Base-by-base conservation (phyloP, 2,329 filamentous ascomycete species). In the Chaetothyriales sp. region DNA sequence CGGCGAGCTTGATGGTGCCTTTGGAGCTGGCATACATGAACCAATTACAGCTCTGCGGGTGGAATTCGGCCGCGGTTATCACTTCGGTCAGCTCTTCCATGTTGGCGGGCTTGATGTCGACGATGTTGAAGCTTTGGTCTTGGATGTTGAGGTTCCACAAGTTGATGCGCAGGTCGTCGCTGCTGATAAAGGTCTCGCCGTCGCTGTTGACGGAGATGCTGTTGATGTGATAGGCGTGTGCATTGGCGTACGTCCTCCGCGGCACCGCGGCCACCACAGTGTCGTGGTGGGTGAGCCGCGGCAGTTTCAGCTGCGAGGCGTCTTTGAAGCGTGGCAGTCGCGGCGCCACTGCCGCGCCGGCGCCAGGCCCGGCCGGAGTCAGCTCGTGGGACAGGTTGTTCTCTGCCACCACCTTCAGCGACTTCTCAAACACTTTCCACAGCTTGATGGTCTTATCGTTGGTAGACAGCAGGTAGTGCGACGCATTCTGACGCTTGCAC, bases 191-290 rank as follows among this genome's bases (percentile, higher is more conserved):
- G 0, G 92, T 98, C 75, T 98, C 92, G 52, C 90, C 92, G 68
- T 98, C 92, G 67, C 90, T 97, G 76, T 98, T 98, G 64, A 97
- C 92, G n/a, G 92, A 97, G 69, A 98, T 98, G 75, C 92, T 97
- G 75, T 98, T 98, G 79, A 98, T 97, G 71, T 98, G 92, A 69
- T 98, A 98, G 60, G 92, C 92, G 68, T 98, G 92, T 49, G 92
- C 92, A 67, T 98, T 98, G 62, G 92, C 89, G 68, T 97, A 98
- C 43, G 90, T 95, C 71, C 90, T 85, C 62, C 92, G 84, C 47
- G 92, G 92, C 40, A 97, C 90, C 40, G 92, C 92, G 43, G 92
- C 92, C 57, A 98, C 90, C 52, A 98, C 92, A 19, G 92, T 98
- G 68, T 98, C 92, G 67, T 98, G 92, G 66, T 97, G 90, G 64